Conservation (phyloP, 257 asterid species). For the Ilex aquifolium region DNA sequence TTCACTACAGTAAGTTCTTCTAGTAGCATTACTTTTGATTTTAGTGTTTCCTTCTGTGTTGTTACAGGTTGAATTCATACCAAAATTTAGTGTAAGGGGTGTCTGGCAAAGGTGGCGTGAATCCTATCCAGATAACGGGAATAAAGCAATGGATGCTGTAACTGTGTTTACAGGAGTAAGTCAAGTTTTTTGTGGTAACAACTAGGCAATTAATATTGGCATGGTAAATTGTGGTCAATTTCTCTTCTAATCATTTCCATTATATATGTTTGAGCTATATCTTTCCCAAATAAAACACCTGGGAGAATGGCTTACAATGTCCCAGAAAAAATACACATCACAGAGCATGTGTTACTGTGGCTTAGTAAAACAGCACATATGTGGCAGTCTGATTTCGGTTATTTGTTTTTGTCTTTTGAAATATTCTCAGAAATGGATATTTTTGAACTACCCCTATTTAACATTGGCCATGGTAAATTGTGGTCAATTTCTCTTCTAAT, state of each 20-base stretch:
- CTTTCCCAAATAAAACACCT: too few relatives aligned
- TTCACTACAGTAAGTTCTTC: constrained; percentile 3
- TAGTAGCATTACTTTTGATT: constrained; percentile 5
- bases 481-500: neutral
- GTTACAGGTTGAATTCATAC: constrained; percentile 80
- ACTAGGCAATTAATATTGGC: neutral
- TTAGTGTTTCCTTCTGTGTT: constrained; percentile 10
- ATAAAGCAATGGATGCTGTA: constrained; percentile 50
- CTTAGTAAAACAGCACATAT: too few relatives aligned
- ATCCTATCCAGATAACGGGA: constrained; percentile 63
- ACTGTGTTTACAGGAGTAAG: constrained; percentile 94
- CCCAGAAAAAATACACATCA: too few relatives aligned
- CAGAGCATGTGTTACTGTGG: too few relatives aligned
- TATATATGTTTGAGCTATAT: too few relatives aligned
- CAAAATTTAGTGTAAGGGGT: constrained; percentile 93
- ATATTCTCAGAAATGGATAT: too few relatives aligned
- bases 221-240: neutral
- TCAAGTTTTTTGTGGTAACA: constrained; percentile 3
- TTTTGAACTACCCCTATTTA: too few relatives aligned
- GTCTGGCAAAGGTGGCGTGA: constrained; percentile 99
- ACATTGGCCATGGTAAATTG: neutral
- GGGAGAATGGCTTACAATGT: too few relatives aligned
- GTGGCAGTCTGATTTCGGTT: too few relatives aligned
- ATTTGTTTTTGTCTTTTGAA: too few relatives aligned
- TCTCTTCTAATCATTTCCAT: too few relatives aligned